phyloP scores from a whole-genome alignment of 495 filamentous ascomycete species.

The Tetracladium marchalianum region DNA sequence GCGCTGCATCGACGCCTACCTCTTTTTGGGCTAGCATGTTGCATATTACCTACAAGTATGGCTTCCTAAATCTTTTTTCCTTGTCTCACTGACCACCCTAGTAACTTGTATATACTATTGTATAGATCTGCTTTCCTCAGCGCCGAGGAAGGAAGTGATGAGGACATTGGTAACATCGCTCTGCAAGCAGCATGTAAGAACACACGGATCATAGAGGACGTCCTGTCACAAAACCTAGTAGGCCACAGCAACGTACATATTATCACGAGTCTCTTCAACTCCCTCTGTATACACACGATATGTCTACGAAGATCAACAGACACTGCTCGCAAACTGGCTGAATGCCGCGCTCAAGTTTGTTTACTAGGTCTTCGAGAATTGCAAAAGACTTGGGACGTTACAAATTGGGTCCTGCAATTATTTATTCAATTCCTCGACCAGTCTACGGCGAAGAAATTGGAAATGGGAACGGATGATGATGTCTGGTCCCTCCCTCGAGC shows the following conservation, averaged over 20 bases:
- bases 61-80: background rate
- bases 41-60: constrained; percentile 36
- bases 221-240: constrained; percentile 35
- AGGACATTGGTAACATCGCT: constrained; percentile 25
- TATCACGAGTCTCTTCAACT: constrained; percentile 37
- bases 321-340: constrained; percentile 32
- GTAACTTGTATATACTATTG: constrained; percentile 32
- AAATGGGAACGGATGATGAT: constrained; percentile 5
- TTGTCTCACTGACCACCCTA: constrained; percentile 2
- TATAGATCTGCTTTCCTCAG: constrained; percentile 23
- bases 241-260: constrained; percentile 35
- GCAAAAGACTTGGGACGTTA: constrained; percentile 38
- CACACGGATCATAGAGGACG: constrained; percentile 35
- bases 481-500: background rate
- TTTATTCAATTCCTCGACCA: constrained; percentile 38
- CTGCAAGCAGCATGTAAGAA: constrained; percentile 34
- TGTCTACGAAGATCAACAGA: constrained; percentile 28
- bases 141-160: constrained; percentile 15
- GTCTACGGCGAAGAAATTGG: constrained; percentile 30
- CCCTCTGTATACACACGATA: constrained; percentile 38
- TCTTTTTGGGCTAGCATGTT: constrained; percentile 32
- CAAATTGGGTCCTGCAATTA: constrained; percentile 36
- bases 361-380: constrained; percentile 35
- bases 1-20: constrained; percentile 17
- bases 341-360: constrained; percentile 37